Base-by-base conservation (phyloP, 2,329 filamentous ascomycete genomes). In the Fusarium pininemorale region DNA sequence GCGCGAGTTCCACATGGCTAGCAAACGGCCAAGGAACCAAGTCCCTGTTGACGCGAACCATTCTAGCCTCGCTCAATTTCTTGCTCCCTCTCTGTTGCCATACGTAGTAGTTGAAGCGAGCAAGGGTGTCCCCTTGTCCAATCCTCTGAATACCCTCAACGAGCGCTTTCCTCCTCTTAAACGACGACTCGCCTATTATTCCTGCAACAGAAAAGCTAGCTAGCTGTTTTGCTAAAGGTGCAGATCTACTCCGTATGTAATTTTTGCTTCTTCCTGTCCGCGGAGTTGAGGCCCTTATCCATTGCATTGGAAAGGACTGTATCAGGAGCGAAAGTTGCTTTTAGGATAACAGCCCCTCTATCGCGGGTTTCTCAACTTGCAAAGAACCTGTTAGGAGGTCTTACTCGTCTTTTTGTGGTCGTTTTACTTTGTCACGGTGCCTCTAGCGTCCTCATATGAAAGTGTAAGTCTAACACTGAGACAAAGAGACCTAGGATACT, bases 171-270 rank as follows among this genome's bases (percentile, higher is more conserved):
- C 70, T 55, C 54, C 62, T 67, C 66, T 67, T 45, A 74, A 76
- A 74, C 63, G 63, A 59, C 62, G 51, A 41, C 67, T 72, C 75
- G 74, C 64, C 32, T 61, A 51, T 51, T 63, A 55, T 58, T 58
- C 59, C 55, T 67, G 63, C 68, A 63, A 70, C 61, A 71, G 63
- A 60, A 62, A 56, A 62, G 50, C 66, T 73, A 53, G 35, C 57
- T 59, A 53, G 59, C 57, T 51, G 63, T 74, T 77, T 75, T 61
- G 44, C 66, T 75, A 72, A 65, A 41, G 41, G 63, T 60, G 73
- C 67, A 75, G 73, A 78, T 78, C 70, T 53, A 8, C 32, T 35
- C 32, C 32, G 32, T 35, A 58, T 63, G 47, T 66, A 42, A 30
- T 57, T 59, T 64, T 59, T 55, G 55, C 58, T 71, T 58, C 62